Evolutionary conservation across 441 rosid species (phyloP).

Genomic region (Daphne laureola): DNA sequence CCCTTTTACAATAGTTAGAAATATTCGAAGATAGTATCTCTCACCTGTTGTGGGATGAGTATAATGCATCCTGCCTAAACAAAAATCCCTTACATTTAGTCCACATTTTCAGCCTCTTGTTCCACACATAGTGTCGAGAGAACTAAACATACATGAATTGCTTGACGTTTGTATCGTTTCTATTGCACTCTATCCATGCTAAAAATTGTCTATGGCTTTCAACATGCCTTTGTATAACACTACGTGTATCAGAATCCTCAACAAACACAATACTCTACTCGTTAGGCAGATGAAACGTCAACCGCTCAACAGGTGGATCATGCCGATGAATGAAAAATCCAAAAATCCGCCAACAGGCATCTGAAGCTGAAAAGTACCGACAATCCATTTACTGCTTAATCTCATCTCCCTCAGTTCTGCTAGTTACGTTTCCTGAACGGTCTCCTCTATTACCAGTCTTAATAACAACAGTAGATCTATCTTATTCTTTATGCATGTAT

Average conservation of each 20-base stretch:
- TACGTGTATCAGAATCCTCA: neutral
- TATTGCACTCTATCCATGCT: constrained; percentile 4
- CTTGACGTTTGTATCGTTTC: neutral
- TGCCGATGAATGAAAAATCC: too few relatives aligned
- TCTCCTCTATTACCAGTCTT: neutral
- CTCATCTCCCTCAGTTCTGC: neutral
- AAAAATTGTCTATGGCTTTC: too few relatives aligned
- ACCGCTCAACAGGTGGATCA: neutral
- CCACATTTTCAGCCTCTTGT: neutral
- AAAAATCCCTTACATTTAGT: neutral
- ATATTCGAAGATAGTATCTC: neutral
- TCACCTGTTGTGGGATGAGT: constrained; percentile 2
- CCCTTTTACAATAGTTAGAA: neutral
- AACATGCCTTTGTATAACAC: neutral
- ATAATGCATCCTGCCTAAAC: constrained; percentile 1
- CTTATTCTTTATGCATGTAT: neutral
- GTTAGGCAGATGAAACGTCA: neutral
- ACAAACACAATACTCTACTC: neutral
- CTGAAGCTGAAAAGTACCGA: constrained; percentile 8
- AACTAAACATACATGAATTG: constrained; percentile 4
- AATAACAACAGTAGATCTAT: neutral
- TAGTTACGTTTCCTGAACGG: neutral
- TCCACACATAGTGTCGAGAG: neutral
- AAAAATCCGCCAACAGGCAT: constrained; percentile 14
- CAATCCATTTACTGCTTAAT: constrained; percentile 8